phyloP scores from a whole-genome alignment of 2,329 filamentous ascomycete genomes.

The Talaromyces sp. region DNA sequence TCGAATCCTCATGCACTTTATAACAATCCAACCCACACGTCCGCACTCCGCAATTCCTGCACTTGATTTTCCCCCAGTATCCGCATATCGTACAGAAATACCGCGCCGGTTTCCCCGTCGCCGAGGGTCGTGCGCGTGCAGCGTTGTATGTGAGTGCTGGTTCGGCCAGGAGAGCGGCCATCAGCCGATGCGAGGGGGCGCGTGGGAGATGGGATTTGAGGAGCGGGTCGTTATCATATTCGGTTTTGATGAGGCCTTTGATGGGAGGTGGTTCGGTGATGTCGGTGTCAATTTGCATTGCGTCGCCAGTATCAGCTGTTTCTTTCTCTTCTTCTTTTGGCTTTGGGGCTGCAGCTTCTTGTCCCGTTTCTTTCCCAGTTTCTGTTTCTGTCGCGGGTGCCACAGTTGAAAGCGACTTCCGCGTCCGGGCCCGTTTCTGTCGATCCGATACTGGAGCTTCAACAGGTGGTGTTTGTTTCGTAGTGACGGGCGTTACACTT shows the following conservation, averaged over 20 bases:
- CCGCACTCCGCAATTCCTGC: constrained; percentile 42
- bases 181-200: constrained; percentile 41
- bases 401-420: constrained; percentile 12
- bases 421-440: constrained; percentile 16
- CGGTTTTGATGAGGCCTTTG: constrained; percentile 25
- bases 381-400: constrained; percentile 5
- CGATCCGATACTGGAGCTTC: constrained; percentile 10
- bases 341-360: neutral
- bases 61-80: constrained; percentile 47
- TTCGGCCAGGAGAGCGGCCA: constrained; percentile 41
- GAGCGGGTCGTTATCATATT: constrained; percentile 38
- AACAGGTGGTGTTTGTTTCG: neutral
- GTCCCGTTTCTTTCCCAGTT: neutral
- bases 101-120: constrained; percentile 28
- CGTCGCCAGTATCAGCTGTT: neutral
- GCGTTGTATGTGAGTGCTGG: constrained; percentile 45
- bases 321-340: constrained; percentile 9
- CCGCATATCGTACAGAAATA: constrained; percentile 46
- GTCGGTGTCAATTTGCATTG: constrained; percentile 3
- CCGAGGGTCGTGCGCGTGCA: constrained; percentile 34
- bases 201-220: constrained; percentile 38
- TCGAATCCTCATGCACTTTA: constrained; percentile 43
- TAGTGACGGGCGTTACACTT: constrained; percentile 5
- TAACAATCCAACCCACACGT: constrained; percentile 47
- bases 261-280: neutral